phyloP scores from a whole-genome alignment of 2,329 filamentous ascomycete species.

The Emergomyces pasteurianus region DNA sequence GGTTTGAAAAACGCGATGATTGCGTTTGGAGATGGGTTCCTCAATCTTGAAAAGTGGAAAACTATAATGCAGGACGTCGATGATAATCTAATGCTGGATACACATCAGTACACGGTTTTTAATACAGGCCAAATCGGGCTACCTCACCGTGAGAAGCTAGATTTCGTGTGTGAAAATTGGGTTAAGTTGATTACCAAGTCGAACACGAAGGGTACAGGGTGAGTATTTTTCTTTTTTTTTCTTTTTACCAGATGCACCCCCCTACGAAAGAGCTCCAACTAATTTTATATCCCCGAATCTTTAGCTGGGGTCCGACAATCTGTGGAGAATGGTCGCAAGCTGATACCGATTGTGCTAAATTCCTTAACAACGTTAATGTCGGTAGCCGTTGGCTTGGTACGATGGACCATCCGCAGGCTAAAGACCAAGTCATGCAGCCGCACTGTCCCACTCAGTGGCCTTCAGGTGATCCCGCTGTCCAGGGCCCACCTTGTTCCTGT shows the following conservation, averaged over 20 bases:
- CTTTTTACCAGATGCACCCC: not conserved
- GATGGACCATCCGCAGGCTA: slow-evolving; percentile 45
- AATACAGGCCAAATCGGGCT: slow-evolving; percentile 76
- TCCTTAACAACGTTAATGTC: slow-evolving; percentile 79
- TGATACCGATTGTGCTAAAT: slow-evolving; percentile 81
- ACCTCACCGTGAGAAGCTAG: slow-evolving; percentile 70
- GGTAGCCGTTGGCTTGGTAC: slow-evolving; percentile 91
- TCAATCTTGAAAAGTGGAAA: slow-evolving; percentile 84
- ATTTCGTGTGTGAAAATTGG: slow-evolving; percentile 75
- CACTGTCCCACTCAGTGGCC: slow-evolving; percentile 52
- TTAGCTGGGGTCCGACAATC: slow-evolving; percentile 73
- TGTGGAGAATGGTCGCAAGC: slow-evolving; percentile 97
- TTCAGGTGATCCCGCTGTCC: slow-evolving; percentile 35
- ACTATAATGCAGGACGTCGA: slow-evolving; percentile 61
- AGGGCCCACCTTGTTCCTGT: slow-evolving; percentile 51
- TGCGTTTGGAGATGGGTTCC: slow-evolving; percentile 89
- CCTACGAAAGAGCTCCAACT: slow-evolving; percentile 2
- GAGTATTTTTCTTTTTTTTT: slow-evolving; percentile 10
- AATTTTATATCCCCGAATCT: not conserved
- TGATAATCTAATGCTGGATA: slow-evolving; percentile 69
- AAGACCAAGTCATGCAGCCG: slow-evolving; percentile 49
- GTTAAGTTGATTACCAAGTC: slow-evolving; percentile 61
- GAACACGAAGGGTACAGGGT: slow-evolving; percentile 60
- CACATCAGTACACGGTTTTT: slow-evolving; percentile 98
- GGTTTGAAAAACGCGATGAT: slow-evolving; percentile 55